Evolutionary conservation across 2,329 filamentous ascomycete genomes (phyloP), one percentile per base, ranked within the genome.

Genomic region (Tolypocladium endophyticum): DNA sequence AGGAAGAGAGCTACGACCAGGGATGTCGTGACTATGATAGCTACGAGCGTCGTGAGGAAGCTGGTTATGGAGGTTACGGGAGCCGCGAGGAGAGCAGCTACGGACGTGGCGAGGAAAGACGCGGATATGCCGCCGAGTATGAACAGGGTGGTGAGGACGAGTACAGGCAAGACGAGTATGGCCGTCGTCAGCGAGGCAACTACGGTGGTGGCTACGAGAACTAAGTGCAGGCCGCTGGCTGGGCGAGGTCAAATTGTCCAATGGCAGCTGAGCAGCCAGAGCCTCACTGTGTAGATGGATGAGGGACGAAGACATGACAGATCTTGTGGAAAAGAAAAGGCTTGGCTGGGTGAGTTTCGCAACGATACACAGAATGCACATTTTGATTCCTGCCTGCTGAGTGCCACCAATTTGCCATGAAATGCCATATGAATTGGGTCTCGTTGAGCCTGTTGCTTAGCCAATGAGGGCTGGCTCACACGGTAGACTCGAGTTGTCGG

Each of bases 161-260:
- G n/a, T 47, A 63, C 39, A 59, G 56, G 16, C 47, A 57, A 12
- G 38, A 57, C 14, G 33, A 60, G 30, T 36, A 59, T 55, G 56
- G 39, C 30, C 65, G 64, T 28, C 63, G 64, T n/a, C 65, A 71
- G 41, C 67, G 71, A 61, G 63, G 66, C 18, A 64, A 65, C 28
- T 65, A 65, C 47, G 67, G 66, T 8, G 66, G 69, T 56, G 63
- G 68, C 20, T 61, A 52, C 59, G 41, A 55, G n/a, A 59, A 61
- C 25, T 53, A 53, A 30, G 50, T 53, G 50, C 50, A 35, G 14
- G 20, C 50, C 50, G 30, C 50, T 35, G 50, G 30, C 18, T 28
- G 30, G 47, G 16, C 8, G 1, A 25, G 18, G 28, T 20, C 16
- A 52, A 8, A 16, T 33, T 33, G 25, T 18, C 25, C 25, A 4